These are phyloP conservation scores for Termitomyces sp. DNA, from an alignment of 768 basidiomycete species.

Conservation along the genomic window DNA sequence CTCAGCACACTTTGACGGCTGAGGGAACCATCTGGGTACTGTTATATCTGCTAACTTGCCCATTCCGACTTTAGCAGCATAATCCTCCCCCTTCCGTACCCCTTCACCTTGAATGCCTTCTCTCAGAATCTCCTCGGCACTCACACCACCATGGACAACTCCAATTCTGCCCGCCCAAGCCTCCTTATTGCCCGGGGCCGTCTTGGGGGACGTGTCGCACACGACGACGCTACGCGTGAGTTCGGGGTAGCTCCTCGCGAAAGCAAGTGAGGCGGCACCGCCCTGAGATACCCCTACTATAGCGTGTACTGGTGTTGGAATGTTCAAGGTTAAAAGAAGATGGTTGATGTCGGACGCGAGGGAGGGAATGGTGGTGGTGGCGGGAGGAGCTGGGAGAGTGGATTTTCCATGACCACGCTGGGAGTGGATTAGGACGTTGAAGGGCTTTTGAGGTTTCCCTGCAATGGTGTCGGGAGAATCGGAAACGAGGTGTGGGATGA, in stretches of 20 bases:
- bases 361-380: conserved; percentile 32
- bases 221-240: conserved; percentile 36
- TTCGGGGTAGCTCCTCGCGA: conserved; percentile 30
- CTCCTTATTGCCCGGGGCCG: conserved; percentile 38
- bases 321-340: conserved; percentile 28
- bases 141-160: conserved; percentile 24
- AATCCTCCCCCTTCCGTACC: conserved; percentile 14
- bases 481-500: conserved; percentile 35
- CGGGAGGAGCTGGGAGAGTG: conserved; percentile 22
- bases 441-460: conserved; percentile 19
- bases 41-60: conserved; percentile 34
- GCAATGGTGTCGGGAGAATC: conserved; percentile 8
- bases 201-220: conserved; percentile 41
- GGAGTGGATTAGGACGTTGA: conserved; percentile 45
- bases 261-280: conserved; percentile 44
- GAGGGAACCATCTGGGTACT: conserved; percentile 44
- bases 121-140: conserved; percentile 2
- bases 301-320: conserved; percentile 34
- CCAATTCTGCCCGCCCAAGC: conserved; percentile 45
- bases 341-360: conserved; percentile 40
- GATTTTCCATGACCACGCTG: conserved; percentile 49
- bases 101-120: conserved; percentile 10
- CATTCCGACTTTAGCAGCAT: conserved; percentile 35
- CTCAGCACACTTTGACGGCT: conserved; percentile 25
- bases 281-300: conserved; percentile 53